Evolutionary conservation across 345 rosid genomes (phyloP), one percentile per base, ranked within the genome.

Genomic region (Clarkia xantiana): DNA sequence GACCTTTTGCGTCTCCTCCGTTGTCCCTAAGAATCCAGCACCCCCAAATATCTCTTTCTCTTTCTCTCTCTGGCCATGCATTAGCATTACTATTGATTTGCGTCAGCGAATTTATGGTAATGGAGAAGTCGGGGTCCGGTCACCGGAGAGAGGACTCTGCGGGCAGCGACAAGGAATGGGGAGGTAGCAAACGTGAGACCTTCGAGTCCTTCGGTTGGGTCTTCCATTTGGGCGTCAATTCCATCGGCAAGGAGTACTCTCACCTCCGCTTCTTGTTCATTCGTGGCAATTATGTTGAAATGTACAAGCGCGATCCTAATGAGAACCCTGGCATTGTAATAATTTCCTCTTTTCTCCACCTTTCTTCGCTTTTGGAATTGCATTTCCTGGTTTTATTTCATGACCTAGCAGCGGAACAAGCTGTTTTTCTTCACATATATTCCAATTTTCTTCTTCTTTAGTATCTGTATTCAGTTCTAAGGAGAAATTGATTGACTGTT

Each of bases 301-400:
- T 91, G 98, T 86, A 83, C 63, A 90, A 76, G 64, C 78, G 85
- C 55, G 93, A 90, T 65, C 97, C 97, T 60, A 88, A 83, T 15
- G 86, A 86, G 58, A 73, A 66, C 45, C 88, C 89, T 10, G 94
- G 86, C 67, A 74, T 81, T 74, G 97, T 90, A 75, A 55, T 80
- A 36, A 22, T 5, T n/a, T 51, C 38, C 5, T 7, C 9, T 29
- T 23, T 23, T 23, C 36, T 29, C 36, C 5, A 29, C 36, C 36
- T 5, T 29, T 29, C 9, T 29, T 29, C 36, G 36, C 8, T 29
- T 29, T 10, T 29, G 36, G 8, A 29, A 29, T 29, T 29, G 36
- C 36, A 29, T 7, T 29, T 29, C 9, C 9, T 7, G 36, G 36
- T 29, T 29, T 29, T 3, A 29, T 29, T 29, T 29, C 9, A 29